Evolutionary conservation across 306 rosid species (phyloP).

Genomic region (Fragaria ananassa): DNA sequence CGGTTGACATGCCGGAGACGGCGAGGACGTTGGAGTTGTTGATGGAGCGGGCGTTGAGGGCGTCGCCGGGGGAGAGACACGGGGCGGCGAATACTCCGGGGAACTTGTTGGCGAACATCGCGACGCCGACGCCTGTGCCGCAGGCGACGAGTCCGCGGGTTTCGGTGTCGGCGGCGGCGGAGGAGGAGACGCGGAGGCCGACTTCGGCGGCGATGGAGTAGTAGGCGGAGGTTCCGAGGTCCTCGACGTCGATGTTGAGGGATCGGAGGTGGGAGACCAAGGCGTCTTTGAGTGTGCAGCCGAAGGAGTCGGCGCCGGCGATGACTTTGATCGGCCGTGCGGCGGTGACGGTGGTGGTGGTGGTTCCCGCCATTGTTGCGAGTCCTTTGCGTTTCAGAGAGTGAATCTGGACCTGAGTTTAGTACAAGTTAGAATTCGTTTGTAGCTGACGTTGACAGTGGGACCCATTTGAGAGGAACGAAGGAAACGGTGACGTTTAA

Average conservation of each 20-base stretch:
- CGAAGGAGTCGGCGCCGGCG: constrained; percentile 70
- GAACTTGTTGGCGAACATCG: constrained; percentile 86
- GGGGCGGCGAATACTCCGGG: constrained; percentile 75
- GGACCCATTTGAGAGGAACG: no score
- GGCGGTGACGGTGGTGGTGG: neutral
- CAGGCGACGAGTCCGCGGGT: constrained; percentile 75
- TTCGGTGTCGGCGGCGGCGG: constrained; percentile 42
- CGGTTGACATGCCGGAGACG: constrained; percentile 68
- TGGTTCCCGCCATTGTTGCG: constrained; percentile 35
- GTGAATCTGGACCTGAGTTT: neutral
- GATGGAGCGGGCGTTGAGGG: constrained; percentile 72
- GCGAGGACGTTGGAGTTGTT: constrained; percentile 88
- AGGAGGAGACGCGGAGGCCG: constrained; percentile 69
- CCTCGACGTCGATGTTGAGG: constrained; percentile 66
- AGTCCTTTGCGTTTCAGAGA: neutral
- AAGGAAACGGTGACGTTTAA: no score
- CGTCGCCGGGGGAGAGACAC: constrained; percentile 59
- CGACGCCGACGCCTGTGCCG: constrained; percentile 87
- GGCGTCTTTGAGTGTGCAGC: constrained; percentile 68
- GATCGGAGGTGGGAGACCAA: constrained; percentile 63
- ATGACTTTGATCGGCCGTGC: constrained; percentile 50
- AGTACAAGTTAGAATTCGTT: no score
- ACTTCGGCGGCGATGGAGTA: constrained; percentile 88
- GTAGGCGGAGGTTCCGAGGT: constrained; percentile 79
- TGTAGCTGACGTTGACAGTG: no score